Percentiles rank a stretch among this genome's conserved stretches.
phyloP scores from a whole-genome alignment of 1,284 basidiomycete genomes.

The Cerioporus squamosus region DNA sequence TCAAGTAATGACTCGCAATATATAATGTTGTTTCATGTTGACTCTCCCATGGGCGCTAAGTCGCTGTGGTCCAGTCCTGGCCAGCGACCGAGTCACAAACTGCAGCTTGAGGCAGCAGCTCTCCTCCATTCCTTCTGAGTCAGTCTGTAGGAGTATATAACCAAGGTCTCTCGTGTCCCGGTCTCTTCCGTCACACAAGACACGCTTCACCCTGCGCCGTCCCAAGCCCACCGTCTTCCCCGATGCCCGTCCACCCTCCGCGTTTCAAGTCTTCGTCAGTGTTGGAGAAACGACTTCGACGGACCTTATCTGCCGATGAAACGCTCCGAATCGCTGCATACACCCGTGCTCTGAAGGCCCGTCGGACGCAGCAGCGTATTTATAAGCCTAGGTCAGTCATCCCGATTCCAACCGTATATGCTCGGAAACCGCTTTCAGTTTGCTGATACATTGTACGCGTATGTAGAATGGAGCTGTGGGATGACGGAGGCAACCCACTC shows the following conservation, averaged over 20 bases:
- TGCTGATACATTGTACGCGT: not conserved
- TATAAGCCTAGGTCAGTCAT: constrained; percentile 23
- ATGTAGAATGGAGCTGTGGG: constrained; percentile 57
- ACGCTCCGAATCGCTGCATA: constrained; percentile 9
- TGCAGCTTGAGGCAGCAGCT: too few relatives aligned
- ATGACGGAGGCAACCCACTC: constrained; percentile 46
- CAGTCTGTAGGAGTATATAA: too few relatives aligned
- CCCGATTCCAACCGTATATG: not conserved
- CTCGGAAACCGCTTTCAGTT: not conserved
- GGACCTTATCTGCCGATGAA: constrained; percentile 16
- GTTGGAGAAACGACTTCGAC: constrained; percentile 17
- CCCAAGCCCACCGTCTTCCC: too few relatives aligned
- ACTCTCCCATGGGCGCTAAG: too few relatives aligned
- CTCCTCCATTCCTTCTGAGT: too few relatives aligned
- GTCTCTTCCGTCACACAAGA: too few relatives aligned
- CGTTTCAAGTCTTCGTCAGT: constrained; percentile 6
- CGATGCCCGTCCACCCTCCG: constrained; percentile 12
- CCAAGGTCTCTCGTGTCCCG: too few relatives aligned
- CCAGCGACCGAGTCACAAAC: too few relatives aligned
- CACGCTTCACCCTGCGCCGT: too few relatives aligned
- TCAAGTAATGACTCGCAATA: too few relatives aligned
- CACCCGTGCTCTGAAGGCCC: constrained; percentile 8
- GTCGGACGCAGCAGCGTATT: constrained; percentile 13
- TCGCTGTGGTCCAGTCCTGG: too few relatives aligned
- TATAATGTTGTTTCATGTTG: too few relatives aligned